Conservation (phyloP, 2,329 filamentous ascomycete species). For the Pyrenochaeta sp. region DNA sequence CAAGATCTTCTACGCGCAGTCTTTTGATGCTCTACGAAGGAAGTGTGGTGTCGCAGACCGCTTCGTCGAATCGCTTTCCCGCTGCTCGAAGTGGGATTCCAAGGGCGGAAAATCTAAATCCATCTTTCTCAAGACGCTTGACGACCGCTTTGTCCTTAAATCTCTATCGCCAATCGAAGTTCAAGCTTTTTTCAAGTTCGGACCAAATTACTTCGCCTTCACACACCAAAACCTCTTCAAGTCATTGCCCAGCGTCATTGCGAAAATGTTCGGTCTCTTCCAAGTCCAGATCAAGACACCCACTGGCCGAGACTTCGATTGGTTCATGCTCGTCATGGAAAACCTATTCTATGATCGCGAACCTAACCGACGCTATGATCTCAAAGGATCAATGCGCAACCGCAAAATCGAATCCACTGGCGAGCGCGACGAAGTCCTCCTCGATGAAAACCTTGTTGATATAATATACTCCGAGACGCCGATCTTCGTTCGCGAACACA, state of each 20-base stretch:
- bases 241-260: conserved; percentile 90
- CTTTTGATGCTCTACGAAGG: conserved; percentile 91
- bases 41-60: conserved; percentile 94
- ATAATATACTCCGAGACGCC: conserved; percentile 94
- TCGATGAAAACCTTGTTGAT: conserved; percentile 99
- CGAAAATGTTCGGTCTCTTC: conserved; percentile 99
- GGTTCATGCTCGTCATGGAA: conserved; percentile 94
- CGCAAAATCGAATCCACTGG: conserved; percentile 96
- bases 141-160: conserved; percentile 93
- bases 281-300: conserved; percentile 98
- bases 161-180: conserved; percentile 91
- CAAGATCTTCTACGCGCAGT: conserved; percentile 98
- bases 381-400: conserved; percentile 98
- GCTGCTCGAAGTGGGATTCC: conserved; percentile 97
- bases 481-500: conserved; percentile 93
- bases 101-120: conserved; percentile 98
- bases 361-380: conserved; percentile 81
- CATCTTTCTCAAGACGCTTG: conserved; percentile 93
- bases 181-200: conserved; percentile 91
- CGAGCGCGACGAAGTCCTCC: conserved; percentile 92
- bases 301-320: conserved; percentile 92
- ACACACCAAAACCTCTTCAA: conserved; percentile 97
- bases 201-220: conserved; percentile 95
- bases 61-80: conserved; percentile 92
- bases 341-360: conserved; percentile 96